These are phyloP conservation scores for Aphanomyces cochlioides DNA, from an alignment of 352 stramenopile genomes.

Conservation along the genomic window DNA sequence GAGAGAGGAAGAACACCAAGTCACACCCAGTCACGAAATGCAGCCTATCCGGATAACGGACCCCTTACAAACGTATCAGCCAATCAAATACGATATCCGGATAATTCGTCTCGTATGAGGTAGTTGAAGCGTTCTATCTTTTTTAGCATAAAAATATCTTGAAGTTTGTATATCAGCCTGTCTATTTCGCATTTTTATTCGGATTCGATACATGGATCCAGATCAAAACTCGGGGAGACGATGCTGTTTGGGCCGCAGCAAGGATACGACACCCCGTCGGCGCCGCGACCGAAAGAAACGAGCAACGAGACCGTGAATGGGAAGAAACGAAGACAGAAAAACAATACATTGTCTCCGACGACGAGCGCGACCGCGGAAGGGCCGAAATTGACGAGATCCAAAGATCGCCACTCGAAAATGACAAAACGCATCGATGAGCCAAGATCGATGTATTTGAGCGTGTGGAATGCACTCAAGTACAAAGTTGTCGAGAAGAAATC, in stretches of 20 bases:
- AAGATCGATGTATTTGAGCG: slow-evolving; percentile 63
- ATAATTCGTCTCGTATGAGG: slow-evolving; percentile 1
- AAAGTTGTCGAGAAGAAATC: slow-evolving; percentile 48
- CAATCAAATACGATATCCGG: neutral
- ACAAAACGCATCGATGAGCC: neutral
- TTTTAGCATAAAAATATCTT: slow-evolving; percentile 6
- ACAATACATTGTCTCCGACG: slow-evolving; percentile 5
- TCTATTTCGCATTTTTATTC: slow-evolving; percentile 1
- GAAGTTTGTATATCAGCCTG: neutral
- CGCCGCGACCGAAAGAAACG: neutral
- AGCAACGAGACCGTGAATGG: neutral
- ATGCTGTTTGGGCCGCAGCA: slow-evolving; percentile 19
- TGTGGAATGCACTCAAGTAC: slow-evolving; percentile 79
- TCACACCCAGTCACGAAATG: too few species aligned
- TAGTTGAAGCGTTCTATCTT: neutral
- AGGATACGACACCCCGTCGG: neutral
- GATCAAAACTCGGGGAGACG: neutral
- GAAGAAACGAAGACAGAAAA: slow-evolving; percentile 3
- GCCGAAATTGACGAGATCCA: neutral
- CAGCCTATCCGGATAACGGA: slow-evolving; percentile 18
- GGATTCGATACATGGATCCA: neutral
- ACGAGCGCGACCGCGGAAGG: neutral
- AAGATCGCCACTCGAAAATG: slow-evolving; percentile 18
- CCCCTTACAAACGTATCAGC: neutral
- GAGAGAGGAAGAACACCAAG: too few species aligned